Evolutionary conservation across 305 asterid species (phyloP).

Genomic region (Fraxinus albicans): DNA sequence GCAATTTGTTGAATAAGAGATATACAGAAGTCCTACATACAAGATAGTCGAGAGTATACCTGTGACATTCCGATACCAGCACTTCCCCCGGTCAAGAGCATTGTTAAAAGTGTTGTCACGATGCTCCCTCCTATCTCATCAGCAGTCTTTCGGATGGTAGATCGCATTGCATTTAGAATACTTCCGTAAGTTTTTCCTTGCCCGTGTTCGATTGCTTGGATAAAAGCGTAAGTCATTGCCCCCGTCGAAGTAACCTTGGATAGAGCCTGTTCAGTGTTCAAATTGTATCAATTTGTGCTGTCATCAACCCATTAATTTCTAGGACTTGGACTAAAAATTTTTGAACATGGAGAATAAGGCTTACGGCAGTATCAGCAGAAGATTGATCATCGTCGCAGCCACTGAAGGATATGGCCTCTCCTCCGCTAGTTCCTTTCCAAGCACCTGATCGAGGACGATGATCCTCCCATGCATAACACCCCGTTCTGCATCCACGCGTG

Average conservation of each 20-base stretch:
- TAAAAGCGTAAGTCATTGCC: conserved; percentile 91
- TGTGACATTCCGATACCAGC: conserved; percentile 56
- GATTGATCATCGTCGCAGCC: conserved; percentile 94
- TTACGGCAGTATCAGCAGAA: conserved; percentile 83
- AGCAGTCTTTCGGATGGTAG: conserved; percentile 56
- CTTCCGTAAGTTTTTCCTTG: conserved; percentile 81
- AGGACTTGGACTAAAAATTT: background rate
- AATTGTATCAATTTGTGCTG: conserved; percentile 2
- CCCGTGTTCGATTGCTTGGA: conserved; percentile 82
- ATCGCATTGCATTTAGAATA: conserved; percentile 71
- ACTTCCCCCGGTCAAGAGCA: conserved; percentile 88
- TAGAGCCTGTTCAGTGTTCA: conserved; percentile 54
- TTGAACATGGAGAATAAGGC: background rate
- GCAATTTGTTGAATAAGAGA: background rate
- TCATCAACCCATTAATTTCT: background rate
- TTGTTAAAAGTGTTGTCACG: conserved; percentile 61
- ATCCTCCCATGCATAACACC: conserved; percentile 81
- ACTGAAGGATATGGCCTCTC: conserved; percentile 91
- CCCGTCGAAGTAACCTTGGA: conserved; percentile 89
- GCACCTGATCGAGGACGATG: conserved; percentile 82
- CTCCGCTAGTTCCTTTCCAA: conserved; percentile 96
- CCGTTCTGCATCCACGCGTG: conserved; percentile 45
- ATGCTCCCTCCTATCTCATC: conserved; percentile 52
- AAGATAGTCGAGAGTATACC: conserved; percentile 32
- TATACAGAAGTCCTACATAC: background rate